Percentiles rank a stretch among this genome's conserved stretches.
Evolutionary conservation across 768 basidiomycete genomes (phyloP).

Genomic region (Boletus speciosus): DNA sequence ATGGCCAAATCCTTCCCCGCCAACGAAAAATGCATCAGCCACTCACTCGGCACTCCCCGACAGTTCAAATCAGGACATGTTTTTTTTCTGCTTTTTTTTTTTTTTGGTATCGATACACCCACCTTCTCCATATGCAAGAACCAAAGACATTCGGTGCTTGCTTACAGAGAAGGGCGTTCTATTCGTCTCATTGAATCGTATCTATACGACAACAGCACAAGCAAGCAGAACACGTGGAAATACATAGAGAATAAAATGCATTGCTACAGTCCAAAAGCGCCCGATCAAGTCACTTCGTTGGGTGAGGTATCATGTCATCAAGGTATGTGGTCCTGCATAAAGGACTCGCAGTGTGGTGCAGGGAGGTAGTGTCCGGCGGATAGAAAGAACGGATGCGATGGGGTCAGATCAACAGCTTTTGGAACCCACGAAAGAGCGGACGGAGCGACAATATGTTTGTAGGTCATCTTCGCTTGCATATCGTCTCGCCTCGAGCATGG

Average conservation of each 20-base stretch:
- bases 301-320: conserved; percentile 22
- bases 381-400: neutral
- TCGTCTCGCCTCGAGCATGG: conserved; percentile 56
- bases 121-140: conserved; percentile 31
- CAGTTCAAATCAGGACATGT: conserved; percentile 14
- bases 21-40: conserved; percentile 23
- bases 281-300: neutral
- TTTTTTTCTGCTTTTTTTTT: neutral
- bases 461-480: conserved; percentile 51
- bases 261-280: conserved; percentile 19
- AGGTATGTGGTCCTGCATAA: conserved; percentile 21
- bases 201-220: conserved; percentile 1
- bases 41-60: conserved; percentile 21
- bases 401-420: conserved; percentile 34
- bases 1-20: conserved; percentile 9
- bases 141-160: conserved; percentile 23
- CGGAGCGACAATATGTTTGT: conserved; percentile 52
- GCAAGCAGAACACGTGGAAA: conserved; percentile 5
- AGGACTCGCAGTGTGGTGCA: conserved; percentile 7
- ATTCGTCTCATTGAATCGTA: neutral
- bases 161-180: conserved; percentile 22
- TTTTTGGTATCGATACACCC: neutral
- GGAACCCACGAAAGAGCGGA: conserved; percentile 59
- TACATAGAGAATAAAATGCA: conserved; percentile 26
- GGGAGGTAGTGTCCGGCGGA: neutral